Base-by-base conservation (phyloP, 2,329 filamentous ascomycete species). In the Cordyceps farinosa region DNA sequence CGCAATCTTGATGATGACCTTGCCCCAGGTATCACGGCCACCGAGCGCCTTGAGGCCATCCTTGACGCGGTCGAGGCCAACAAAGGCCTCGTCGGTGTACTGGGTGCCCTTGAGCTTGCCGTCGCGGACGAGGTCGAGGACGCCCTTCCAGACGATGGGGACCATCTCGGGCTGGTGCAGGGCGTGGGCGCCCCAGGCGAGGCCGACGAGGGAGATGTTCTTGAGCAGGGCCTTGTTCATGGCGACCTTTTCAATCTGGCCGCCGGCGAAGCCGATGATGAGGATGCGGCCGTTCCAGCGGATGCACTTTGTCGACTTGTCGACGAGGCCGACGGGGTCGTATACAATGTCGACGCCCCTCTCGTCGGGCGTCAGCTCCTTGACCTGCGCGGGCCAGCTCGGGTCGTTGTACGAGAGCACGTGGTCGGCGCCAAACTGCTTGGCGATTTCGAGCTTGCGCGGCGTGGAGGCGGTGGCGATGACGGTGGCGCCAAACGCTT, bases 201-300 rank as follows among this genome's bases (percentile, higher is more conserved):
- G 79, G 1, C 94, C 94, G 1, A 97, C 90, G 13, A 98, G 80
- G 66, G 87, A 89, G 67, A 97, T 94, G 74, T 97, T 97, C 84
- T 97, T 98, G 69, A 98, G 78, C 66, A 97, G 77, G 32, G 97
- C 91, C 75, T 94, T 89, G 76, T 98, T 98, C 80, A 96, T 87
- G 13, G 92, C 90, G 48, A 98, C 86, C 78, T 95, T 96, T 77
- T 98, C 94, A 68, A 97, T 97, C 57, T 81, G 82, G 42, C 77
- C 77, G 1, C 75, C 77, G 0, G 93, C 92, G 73, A 97, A 98
- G 0, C 94, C 94, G 68, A 98, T 88, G 5, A 98, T 87, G 50
- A 97, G 78, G 62, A 98, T 83, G 13, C 93, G 84, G 1, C 91
- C 94, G 75, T 97, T 97, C 93, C 92, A 98, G 3, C 92, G 90